These are phyloP conservation scores for Aethionema arabicum DNA, from an alignment of 345 rosid species.

Conservation along the genomic window DNA sequence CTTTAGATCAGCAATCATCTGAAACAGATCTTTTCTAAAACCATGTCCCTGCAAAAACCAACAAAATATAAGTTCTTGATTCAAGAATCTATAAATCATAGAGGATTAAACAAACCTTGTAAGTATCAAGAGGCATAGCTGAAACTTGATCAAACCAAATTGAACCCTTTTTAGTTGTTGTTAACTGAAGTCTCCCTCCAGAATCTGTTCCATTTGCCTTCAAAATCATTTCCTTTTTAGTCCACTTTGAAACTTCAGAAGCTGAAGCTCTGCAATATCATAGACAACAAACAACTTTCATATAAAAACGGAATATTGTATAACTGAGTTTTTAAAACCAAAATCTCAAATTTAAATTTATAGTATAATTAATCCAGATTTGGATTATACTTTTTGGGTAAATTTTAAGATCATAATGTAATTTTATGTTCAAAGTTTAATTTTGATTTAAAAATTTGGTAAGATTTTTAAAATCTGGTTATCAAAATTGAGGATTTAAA, in stretches of 20 bases:
- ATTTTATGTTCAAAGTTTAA: no score
- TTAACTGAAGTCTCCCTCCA: constrained; percentile 67
- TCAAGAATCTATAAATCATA: not conserved
- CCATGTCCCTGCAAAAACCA: constrained; percentile 33
- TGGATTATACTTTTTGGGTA: no score
- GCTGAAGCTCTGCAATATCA: constrained; percentile 61
- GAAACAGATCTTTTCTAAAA: constrained; percentile 30
- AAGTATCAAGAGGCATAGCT: constrained; percentile 79
- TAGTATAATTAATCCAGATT: no score
- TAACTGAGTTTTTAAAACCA: no score
- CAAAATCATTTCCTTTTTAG: constrained; percentile 57
- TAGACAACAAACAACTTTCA: constrained; percentile 5
- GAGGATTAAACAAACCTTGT: constrained; percentile 51
- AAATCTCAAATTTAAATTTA: no score
- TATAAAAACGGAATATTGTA: not conserved
- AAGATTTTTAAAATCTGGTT: no score
- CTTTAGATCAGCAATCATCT: constrained; percentile 29
- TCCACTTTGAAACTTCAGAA: constrained; percentile 74
- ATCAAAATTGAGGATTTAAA: no score
- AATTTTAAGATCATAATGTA: no score
- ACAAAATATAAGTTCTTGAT: not conserved
- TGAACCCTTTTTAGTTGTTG: constrained; percentile 54
- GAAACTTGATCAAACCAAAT: constrained; percentile 96
- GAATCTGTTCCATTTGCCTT: constrained; percentile 61
- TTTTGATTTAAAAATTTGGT: no score